phyloP scores from a whole-genome alignment of 768 basidiomycete genomes.

The Tylopilus subfusipes region DNA sequence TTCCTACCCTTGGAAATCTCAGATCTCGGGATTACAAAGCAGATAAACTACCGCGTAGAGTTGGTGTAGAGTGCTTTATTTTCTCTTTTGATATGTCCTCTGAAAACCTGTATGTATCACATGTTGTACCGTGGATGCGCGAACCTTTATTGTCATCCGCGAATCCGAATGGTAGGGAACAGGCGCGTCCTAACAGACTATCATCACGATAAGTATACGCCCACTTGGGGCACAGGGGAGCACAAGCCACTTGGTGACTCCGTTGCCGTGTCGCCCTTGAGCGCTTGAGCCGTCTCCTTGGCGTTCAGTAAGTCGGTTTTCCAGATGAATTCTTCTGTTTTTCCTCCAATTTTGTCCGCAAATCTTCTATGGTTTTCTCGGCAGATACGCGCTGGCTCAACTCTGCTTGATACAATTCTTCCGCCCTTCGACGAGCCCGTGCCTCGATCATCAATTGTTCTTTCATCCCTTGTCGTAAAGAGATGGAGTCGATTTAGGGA shows the following conservation, averaged over 20 bases:
- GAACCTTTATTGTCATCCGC: not conserved
- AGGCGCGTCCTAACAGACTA: not conserved
- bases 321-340: not conserved
- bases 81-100: constrained; percentile 18
- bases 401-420: constrained; percentile 32
- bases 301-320: not conserved
- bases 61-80: constrained; percentile 16
- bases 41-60: constrained; percentile 19
- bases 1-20: constrained; percentile 3
- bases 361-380: constrained; percentile 23
- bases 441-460: constrained; percentile 30
- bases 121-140: not conserved
- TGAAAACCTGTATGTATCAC: constrained; percentile 22
- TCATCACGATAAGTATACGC: not conserved
- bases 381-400: constrained; percentile 29
- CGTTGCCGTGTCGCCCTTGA: not conserved
- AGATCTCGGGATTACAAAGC: constrained; percentile 1
- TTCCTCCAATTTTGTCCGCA: constrained; percentile 12
- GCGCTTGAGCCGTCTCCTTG: not conserved
- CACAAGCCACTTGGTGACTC: not conserved
- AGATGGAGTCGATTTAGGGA: not conserved
- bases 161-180: not conserved
- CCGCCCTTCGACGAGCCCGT: constrained; percentile 33
- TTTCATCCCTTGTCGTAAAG: constrained; percentile 28
- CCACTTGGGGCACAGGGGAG: not conserved